These are phyloP conservation scores for Paspalum vaginatum DNA, from an alignment of 176 grass and related monocot species.

Conservation along the genomic window DNA sequence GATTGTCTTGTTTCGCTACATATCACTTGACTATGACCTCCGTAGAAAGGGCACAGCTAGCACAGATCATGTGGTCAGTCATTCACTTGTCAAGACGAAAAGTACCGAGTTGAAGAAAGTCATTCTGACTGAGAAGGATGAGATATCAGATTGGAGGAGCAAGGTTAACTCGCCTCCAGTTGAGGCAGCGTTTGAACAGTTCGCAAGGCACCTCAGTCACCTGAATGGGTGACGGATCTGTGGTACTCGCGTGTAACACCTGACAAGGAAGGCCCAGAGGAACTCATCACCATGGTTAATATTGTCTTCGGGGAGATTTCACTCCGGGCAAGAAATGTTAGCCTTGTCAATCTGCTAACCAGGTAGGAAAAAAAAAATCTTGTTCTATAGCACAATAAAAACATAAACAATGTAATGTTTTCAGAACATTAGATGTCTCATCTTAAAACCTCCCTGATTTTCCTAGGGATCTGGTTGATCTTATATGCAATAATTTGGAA, in stretches of 20 bases:
- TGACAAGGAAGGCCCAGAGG: constrained; percentile 84
- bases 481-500: constrained; percentile 82
- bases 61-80: constrained; percentile 14
- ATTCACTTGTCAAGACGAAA: constrained; percentile 47
- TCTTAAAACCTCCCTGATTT: constrained; percentile 26
- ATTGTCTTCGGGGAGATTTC: constrained; percentile 81
- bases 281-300: constrained; percentile 70
- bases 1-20: constrained; percentile 74
- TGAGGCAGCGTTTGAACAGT: constrained; percentile 86
- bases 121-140: constrained; percentile 41
- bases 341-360: constrained; percentile 84
- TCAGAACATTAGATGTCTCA: constrained; percentile 22
- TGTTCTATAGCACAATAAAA: constrained; percentile 13
- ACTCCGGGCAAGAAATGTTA: constrained; percentile 71
- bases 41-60: constrained; percentile 58
- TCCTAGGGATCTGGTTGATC: constrained; percentile 75
- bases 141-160: constrained; percentile 65
- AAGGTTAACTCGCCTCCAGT: constrained; percentile 91
- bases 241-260: constrained; percentile 98
- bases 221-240: constrained; percentile 93
- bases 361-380: constrained; percentile 66
- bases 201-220: constrained; percentile 81
- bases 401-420: background rate
- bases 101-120: constrained; percentile 52
- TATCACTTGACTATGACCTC: constrained; percentile 82